A percentile compares a stretch with the other conserved stretches of the same genome.
Conservation (phyloP, 805 yeast species). For the Komagataella pastoris region DNA sequence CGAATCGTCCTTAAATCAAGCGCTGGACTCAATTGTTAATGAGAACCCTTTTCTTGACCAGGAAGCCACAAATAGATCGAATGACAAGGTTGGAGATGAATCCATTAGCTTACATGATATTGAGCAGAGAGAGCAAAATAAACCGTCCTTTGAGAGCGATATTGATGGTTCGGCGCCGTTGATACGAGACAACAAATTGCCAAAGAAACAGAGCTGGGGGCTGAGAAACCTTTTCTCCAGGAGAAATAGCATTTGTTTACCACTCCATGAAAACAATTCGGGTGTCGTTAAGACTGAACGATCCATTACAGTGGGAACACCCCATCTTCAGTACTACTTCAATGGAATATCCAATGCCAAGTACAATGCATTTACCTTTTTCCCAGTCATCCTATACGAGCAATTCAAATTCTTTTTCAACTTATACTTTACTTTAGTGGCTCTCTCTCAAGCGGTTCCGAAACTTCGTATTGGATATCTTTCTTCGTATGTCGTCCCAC, state of each 20-base stretch:
- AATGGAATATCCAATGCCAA: slow-evolving; percentile 91
- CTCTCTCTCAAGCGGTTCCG: slow-evolving; percentile 86
- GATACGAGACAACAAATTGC: neutral
- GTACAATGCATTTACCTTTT: slow-evolving; percentile 75
- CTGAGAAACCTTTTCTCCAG: neutral
- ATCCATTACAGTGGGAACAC: neutral
- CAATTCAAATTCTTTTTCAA: slow-evolving; percentile 97
- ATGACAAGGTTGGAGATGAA: neutral
- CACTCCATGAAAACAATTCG: slow-evolving; percentile 9
- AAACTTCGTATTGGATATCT: slow-evolving; percentile 85
- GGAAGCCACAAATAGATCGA: neutral
- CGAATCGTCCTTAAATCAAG: neutral
- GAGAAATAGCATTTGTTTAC: slow-evolving; percentile 14
- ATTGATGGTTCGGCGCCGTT: neutral
- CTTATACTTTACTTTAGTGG: slow-evolving; percentile 82
- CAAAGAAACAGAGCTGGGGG: neutral
- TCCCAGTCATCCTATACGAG: slow-evolving; percentile 83
- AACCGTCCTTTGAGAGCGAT: neutral
- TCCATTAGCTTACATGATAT: neutral
- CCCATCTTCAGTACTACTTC: neutral
- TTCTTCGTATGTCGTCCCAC: slow-evolving; percentile 86
- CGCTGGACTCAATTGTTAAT: neutral
- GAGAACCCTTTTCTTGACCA: neutral
- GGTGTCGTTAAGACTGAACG: neutral
- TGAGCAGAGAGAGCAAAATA: neutral